Conservation (phyloP, 2,329 filamentous ascomycete genomes). For the Fusarium sp. region DNA sequence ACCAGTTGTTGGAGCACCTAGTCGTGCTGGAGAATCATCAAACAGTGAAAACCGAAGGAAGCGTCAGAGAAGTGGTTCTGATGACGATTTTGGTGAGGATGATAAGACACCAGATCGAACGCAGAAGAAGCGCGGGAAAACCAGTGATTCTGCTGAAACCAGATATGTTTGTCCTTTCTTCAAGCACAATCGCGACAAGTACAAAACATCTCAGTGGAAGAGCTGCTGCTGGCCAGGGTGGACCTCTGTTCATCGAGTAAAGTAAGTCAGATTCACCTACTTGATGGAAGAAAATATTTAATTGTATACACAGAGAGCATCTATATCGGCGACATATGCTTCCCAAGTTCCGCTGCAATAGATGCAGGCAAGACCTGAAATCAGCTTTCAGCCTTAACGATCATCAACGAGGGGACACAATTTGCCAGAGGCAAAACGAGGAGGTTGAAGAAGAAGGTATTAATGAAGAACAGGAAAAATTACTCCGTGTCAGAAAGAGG, state of each 20-base stretch:
- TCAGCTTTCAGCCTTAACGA: not conserved
- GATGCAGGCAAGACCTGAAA: not conserved
- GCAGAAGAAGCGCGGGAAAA: not conserved
- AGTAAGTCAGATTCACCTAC: not conserved
- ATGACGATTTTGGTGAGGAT: not conserved
- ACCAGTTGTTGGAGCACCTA: not conserved
- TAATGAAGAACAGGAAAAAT: not conserved
- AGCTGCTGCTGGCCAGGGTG: not conserved
- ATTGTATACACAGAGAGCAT: not conserved
- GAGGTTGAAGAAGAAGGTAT: not conserved
- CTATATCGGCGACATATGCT: not conserved
- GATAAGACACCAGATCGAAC: not conserved
- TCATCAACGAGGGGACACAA: not conserved
- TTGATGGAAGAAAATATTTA: fast-evolving
- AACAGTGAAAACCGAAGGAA: not conserved
- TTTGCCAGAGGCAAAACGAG: not conserved
- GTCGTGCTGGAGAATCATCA: not conserved
- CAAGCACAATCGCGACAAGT: not conserved
- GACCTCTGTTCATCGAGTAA: not conserved
- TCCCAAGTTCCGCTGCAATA: not conserved
- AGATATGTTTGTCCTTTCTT: constrained; percentile 1
- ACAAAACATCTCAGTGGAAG: not conserved
- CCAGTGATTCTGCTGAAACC: fast-evolving
- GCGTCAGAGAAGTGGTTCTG: not conserved
- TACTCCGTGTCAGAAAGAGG: not conserved